phyloP scores from a whole-genome alignment of 805 yeast species.

The Cephaloascus albidus region DNA sequence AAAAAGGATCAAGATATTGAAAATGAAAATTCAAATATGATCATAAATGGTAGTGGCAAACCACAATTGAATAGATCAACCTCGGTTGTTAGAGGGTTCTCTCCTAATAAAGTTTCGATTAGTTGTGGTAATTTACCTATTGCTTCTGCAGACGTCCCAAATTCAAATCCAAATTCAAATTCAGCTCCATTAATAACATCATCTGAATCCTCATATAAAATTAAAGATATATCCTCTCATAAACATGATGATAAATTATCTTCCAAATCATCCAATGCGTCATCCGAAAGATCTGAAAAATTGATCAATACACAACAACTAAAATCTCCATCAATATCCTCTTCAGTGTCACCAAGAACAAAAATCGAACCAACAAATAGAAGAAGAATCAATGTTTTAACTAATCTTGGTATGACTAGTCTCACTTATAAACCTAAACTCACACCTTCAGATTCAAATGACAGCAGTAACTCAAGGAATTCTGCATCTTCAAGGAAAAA shows the following conservation, averaged over 20 bases:
- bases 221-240: not conserved
- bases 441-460: not conserved
- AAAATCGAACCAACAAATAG: slow-evolving; percentile 1
- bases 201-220: not conserved
- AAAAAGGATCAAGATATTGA: not conserved
- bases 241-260: too few species aligned
- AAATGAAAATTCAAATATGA: not conserved
- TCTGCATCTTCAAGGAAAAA: slow-evolving; percentile 8
- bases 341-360: not conserved
- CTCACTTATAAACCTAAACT: not conserved
- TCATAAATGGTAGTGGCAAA: not conserved
- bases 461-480: too few species aligned
- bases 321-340: not conserved
- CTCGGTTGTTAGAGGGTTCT: slow-evolving; percentile 15
- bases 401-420: slow-evolving; percentile 15
- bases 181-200: not conserved
- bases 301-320: not conserved
- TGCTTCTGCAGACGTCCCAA: not conserved
- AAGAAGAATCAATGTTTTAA: slow-evolving; percentile 12
- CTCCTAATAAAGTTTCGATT: slow-evolving; percentile 7
- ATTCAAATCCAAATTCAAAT: not conserved
- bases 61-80: slow-evolving; percentile 11
- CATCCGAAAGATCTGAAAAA: not conserved
- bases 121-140: slow-evolving; percentile 1
- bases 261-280: too few species aligned